Base-by-base conservation (phyloP, 768 basidiomycete genomes). In the Dentipellis fragilis region DNA sequence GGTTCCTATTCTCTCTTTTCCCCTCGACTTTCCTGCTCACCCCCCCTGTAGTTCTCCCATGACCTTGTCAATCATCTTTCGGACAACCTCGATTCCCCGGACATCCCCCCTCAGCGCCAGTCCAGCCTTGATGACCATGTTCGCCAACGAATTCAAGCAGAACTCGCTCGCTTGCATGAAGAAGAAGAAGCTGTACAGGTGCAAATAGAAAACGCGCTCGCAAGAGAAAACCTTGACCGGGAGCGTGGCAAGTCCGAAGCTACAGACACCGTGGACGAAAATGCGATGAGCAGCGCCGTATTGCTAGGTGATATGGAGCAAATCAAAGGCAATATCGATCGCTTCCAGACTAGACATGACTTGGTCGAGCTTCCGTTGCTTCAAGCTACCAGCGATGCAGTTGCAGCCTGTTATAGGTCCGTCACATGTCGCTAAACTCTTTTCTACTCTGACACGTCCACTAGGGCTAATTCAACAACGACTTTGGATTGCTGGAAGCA, bases 221-320 rank as follows among this genome's bases (percentile, higher is more conserved):
- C 93, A 73, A 86, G 84, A 72, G 91, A 93, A 73, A 94, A 93
- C 69, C 68, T 93, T 51, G 87, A 92, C 68, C 77, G 79, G 56
- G 90, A 93, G 70, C 76, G 73, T 61, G 66, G 60, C 10, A 69
- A 66, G 48, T 74, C 68, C 37, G 72, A 58, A 34, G 58, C 65
- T 9, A 63, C 70, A 34, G 73, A 71, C 19, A 67, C 73, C 29
- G 64, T 83, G 46, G 81, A 75, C 65, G 73, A 71, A 16, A 67
- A 73, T 34, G 65, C 82, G 46, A 81, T 75, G 66, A 83, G 78
- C 61, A 86, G 83, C 57, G 74, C 80, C 7, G 74, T 76, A 2
- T 72, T 93, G 23, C 68, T 84, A 55, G 85, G 82, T 29, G 91
- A 93, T 67, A 66, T 93, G 60, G 87, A 88, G 62, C 81, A 88